A percentile compares a stretch with the other conserved stretches of the same genome.
phyloP scores from a whole-genome alignment of 257 asterid species.

The Solanum tarapatanum region DNA sequence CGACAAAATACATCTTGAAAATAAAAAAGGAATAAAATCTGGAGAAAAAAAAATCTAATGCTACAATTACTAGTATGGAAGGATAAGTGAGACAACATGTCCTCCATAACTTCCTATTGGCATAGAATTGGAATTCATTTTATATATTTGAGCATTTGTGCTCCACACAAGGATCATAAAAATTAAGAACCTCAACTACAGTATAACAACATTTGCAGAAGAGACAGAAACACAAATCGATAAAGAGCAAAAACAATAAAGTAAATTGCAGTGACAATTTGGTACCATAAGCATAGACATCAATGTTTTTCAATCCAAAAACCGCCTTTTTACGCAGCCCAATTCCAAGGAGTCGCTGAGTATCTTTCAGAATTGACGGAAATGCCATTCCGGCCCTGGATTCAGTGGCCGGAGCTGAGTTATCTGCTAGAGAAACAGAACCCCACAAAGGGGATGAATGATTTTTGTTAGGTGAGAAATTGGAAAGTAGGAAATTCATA shows the following conservation, averaged over 20 bases:
- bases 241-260: not conserved
- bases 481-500: conserved; percentile 28
- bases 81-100: not conserved
- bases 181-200: not conserved
- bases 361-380: conserved; percentile 54
- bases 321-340: conserved; percentile 64
- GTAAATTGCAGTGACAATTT: not conserved
- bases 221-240: not conserved
- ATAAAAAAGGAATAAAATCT: not conserved
- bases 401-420: conserved; percentile 45
- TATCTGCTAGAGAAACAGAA: conserved; percentile 45
- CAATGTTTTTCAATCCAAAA: conserved; percentile 79
- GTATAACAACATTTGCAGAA: not conserved
- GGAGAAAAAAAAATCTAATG: not conserved
- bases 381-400: conserved; percentile 65
- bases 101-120: not conserved
- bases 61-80: not conserved
- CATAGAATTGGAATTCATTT: not conserved
- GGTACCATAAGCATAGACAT: conserved; percentile 87
- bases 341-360: conserved; percentile 79
- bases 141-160: not conserved
- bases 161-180: not conserved
- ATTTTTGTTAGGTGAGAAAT: conserved; percentile 10
- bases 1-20: not conserved
- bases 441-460: conserved; percentile 45